Conservation (phyloP, 2,329 filamentous ascomycete species). For the Chrysosphaeria jannelii region DNA sequence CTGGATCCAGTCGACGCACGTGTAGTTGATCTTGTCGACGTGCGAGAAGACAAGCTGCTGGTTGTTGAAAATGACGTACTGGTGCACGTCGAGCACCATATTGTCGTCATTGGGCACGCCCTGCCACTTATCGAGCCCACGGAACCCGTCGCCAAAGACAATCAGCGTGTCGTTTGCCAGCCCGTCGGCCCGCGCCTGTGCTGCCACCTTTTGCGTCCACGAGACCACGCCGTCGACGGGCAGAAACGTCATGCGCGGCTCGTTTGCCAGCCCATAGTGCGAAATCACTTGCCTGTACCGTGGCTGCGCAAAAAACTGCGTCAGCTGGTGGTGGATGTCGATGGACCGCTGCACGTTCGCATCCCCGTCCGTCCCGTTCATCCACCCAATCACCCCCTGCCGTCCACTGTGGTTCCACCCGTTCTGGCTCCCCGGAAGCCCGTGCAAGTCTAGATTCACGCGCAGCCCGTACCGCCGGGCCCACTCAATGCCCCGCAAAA, state of each 20-base stretch:
- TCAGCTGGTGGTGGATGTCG: constrained; percentile 63
- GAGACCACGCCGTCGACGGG: constrained; percentile 32
- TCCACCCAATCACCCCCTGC: constrained; percentile 55
- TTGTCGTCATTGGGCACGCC: constrained; percentile 42
- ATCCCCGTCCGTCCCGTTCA: constrained; percentile 64
- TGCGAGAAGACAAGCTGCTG: constrained; percentile 62
- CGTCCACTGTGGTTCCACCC: constrained; percentile 92
- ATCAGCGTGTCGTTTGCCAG: constrained; percentile 31
- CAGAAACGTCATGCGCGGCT: constrained; percentile 63
- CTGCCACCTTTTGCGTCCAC: constrained; percentile 53
- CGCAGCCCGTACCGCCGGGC: constrained; percentile 73
- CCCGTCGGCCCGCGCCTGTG: constrained; percentile 46
- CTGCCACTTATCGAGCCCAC: constrained; percentile 76
- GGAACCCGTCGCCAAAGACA: constrained; percentile 84
- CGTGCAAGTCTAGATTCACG: constrained; percentile 80
- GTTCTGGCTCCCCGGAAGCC: constrained; percentile 77
- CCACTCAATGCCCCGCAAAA: constrained; percentile 79
- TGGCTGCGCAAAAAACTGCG: constrained; percentile 74
- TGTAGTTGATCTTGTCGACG: constrained; percentile 56
- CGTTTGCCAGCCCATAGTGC: constrained; percentile 86
- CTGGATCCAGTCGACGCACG: constrained; percentile 61
- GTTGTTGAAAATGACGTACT: constrained; percentile 94
- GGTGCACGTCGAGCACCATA: constrained; percentile 82
- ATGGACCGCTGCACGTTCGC: constrained; percentile 55
- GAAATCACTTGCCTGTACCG: constrained; percentile 77